phyloP scores from a whole-genome alignment of 495 filamentous ascomycete genomes.

The Podospora australis region DNA sequence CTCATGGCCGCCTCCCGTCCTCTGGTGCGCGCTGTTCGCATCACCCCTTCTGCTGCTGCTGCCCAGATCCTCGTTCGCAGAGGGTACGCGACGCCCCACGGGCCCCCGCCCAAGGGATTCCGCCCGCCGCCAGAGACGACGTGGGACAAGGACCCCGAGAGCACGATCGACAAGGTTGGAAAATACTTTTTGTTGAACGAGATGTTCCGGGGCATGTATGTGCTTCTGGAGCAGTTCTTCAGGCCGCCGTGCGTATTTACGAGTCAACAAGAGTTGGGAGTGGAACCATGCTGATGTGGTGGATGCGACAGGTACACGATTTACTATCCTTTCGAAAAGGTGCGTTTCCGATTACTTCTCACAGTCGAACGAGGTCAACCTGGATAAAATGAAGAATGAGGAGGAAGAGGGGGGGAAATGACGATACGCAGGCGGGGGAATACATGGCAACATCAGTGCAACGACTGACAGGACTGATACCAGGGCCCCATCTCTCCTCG shows the following conservation, averaged over 20 bases:
- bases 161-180: constrained; percentile 70
- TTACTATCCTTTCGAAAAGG: constrained; percentile 97
- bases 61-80: constrained; percentile 19
- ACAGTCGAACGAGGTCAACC: not conserved
- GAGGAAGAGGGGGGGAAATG: not conserved
- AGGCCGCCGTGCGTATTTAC: constrained; percentile 74
- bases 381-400: not conserved
- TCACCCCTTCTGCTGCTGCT: constrained; percentile 25
- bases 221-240: constrained; percentile 97
- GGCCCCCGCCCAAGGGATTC: constrained; percentile 71
- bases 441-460: not conserved
- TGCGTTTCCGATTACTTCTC: constrained; percentile 32
- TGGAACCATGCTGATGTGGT: not conserved
- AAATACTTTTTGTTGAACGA: constrained; percentile 92
- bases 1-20: not conserved
- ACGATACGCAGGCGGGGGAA: not conserved
- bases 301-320: constrained; percentile 74
- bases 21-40: constrained; percentile 12
- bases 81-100: constrained; percentile 69
- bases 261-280: not conserved
- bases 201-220: constrained; percentile 96
- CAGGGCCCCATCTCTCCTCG: constrained; percentile 91
- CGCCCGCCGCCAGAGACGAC: constrained; percentile 58
- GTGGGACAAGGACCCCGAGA: constrained; percentile 68
- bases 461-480: not conserved